A percentile compares a stretch with the other conserved stretches of the same genome.
These are phyloP conservation scores for Umbelopsis ramanniana DNA, from an alignment of 192 early-diverging fungal genomes.

Conservation along the genomic window DNA sequence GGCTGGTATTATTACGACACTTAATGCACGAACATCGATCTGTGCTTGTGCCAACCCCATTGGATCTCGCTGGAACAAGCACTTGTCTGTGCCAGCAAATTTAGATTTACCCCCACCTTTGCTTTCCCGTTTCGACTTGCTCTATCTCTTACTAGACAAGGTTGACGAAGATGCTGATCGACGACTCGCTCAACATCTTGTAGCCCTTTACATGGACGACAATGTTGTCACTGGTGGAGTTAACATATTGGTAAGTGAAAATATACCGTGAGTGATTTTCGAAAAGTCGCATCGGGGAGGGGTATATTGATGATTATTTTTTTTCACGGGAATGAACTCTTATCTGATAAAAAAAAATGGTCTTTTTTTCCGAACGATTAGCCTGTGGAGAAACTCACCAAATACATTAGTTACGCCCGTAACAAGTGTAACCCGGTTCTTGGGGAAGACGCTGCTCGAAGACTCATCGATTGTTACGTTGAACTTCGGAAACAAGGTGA, in stretches of 20 bases:
- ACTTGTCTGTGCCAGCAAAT: conserved; percentile 88
- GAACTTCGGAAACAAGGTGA: conserved; percentile 79
- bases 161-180: conserved; percentile 87
- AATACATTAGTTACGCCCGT: conserved; percentile 91
- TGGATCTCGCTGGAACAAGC: conserved; percentile 89
- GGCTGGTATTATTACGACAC: conserved; percentile 97
- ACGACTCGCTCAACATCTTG: conserved; percentile 86
- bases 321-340: background rate
- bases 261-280: background rate
- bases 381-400: conserved; percentile 82
- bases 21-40: conserved; percentile 96
- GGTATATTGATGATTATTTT: background rate
- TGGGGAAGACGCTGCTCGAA: conserved; percentile 74
- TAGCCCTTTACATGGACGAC: conserved; percentile 84
- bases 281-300: background rate
- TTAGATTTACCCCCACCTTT: conserved; percentile 93
- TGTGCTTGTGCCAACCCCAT: conserved; percentile 95
- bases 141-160: conserved; percentile 90
- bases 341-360: too few relatives aligned
- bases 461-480: conserved; percentile 82
- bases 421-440: conserved; percentile 77
- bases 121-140: conserved; percentile 94
- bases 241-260: conserved; percentile 44
- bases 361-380: conserved; percentile 28
- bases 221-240: conserved; percentile 44